Evolutionary conservation across 176 grass and related monocot genomes (phyloP).

Genomic region (Ampelocalamus luodianensis): DNA sequence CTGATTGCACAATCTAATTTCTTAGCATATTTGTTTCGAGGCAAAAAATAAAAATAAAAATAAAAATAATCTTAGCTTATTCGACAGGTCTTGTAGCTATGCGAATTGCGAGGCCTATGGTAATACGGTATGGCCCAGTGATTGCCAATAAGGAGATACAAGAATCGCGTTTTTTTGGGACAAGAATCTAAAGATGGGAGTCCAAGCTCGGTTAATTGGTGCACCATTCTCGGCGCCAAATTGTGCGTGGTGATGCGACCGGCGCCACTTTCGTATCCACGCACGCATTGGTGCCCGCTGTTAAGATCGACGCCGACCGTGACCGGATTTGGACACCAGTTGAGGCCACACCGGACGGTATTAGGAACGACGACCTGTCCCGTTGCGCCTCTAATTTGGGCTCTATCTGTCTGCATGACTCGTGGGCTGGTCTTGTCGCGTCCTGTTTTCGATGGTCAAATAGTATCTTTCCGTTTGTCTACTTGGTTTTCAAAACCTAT

Average conservation of each 20-base stretch:
- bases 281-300: not conserved
- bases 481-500: no score
- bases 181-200: not conserved
- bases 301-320: not conserved
- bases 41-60: no score
- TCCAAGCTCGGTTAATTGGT: not conserved
- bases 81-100: no score
- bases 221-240: not conserved
- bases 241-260: conserved; percentile 29
- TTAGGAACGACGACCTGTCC: not conserved
- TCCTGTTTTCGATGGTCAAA: no score
- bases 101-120: no score
- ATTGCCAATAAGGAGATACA: no score
- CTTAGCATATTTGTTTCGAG: no score
- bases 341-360: conserved; percentile 3
- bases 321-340: no score
- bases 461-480: no score
- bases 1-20: not conserved
- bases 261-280: not conserved
- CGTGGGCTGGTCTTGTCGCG: not conserved
- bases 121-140: no score
- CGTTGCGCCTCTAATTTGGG: not conserved
- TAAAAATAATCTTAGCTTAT: no score
- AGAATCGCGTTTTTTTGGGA: not conserved
- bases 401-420: not conserved